These are phyloP conservation scores for Meyerozyma athensensis DNA, from an alignment of 1,139 yeast genomes.

Conservation along the genomic window DNA sequence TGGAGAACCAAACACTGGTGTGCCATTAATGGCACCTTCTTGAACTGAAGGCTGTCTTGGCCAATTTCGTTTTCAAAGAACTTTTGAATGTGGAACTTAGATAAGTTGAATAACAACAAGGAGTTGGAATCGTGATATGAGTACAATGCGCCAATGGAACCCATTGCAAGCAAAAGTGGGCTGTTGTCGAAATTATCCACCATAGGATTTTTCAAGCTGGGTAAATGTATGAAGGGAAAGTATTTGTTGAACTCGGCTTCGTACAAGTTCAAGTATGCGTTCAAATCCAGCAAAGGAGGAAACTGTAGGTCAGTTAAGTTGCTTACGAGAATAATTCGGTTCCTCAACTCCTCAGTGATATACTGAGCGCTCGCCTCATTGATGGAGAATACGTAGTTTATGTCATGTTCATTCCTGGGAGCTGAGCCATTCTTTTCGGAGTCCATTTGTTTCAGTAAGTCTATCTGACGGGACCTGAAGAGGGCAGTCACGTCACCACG, in stretches of 20 bases:
- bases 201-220: slow-evolving; percentile 54
- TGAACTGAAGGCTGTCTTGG: slow-evolving; percentile 46
- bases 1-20: slow-evolving; percentile 80
- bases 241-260: slow-evolving; percentile 73
- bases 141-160: slow-evolving; percentile 85
- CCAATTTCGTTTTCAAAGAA: slow-evolving; percentile 59
- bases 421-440: slow-evolving; percentile 9
- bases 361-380: slow-evolving; percentile 11
- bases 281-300: slow-evolving; percentile 71
- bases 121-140: slow-evolving; percentile 79
- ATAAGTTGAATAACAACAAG: slow-evolving; percentile 67
- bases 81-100: slow-evolving; percentile 73
- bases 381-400: slow-evolving; percentile 13
- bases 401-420: slow-evolving; percentile 7
- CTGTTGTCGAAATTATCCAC: slow-evolving; percentile 58
- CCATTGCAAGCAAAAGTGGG: slow-evolving; percentile 75
- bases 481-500: slow-evolving; percentile 43
- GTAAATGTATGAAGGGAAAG: slow-evolving; percentile 79
- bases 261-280: slow-evolving; percentile 65
- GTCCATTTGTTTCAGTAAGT: slow-evolving; percentile 42
- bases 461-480: slow-evolving; percentile 58
- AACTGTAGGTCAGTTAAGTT: slow-evolving; percentile 51
- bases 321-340: slow-evolving; percentile 48
- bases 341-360: slow-evolving; percentile 50
- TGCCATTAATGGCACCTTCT: slow-evolving; percentile 79